Evolutionary conservation across 768 basidiomycete species (phyloP).

Genomic region (Panus rudis): DNA sequence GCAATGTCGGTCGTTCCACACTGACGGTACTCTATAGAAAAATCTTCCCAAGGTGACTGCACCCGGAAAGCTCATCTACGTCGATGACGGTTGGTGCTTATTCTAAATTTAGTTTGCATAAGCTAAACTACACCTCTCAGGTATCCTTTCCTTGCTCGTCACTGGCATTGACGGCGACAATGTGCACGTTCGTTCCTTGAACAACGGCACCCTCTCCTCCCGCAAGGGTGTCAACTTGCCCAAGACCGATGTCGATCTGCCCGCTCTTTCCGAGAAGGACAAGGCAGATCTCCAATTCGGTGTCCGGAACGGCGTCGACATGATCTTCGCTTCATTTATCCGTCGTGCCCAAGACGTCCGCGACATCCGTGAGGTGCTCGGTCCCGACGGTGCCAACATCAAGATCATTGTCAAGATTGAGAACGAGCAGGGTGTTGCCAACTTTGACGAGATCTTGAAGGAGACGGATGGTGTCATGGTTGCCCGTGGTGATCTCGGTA

Average conservation of each 20-base stretch:
- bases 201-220: slow-evolving; percentile 89
- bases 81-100: slow-evolving; percentile 76
- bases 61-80: slow-evolving; percentile 95
- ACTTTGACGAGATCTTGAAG: slow-evolving; percentile 97
- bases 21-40: slow-evolving; percentile 35
- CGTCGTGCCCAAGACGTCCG: slow-evolving; percentile 90
- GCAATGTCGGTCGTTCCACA: background rate
- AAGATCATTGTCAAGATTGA: slow-evolving; percentile 99
- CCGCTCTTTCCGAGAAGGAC: slow-evolving; percentile 96
- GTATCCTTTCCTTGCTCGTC: slow-evolving; percentile 90
- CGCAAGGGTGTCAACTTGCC: slow-evolving; percentile 99
- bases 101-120: background rate
- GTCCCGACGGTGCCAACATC: slow-evolving; percentile 90
- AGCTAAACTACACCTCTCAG: slow-evolving; percentile 32
- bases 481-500: slow-evolving; percentile 97
- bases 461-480: slow-evolving; percentile 99
- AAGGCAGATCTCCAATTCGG: slow-evolving; percentile 92
- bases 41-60: slow-evolving; percentile 95
- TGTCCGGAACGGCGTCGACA: slow-evolving; percentile 96
- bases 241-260: slow-evolving; percentile 95
- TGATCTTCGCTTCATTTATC: slow-evolving; percentile 99
- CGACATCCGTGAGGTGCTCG: slow-evolving; percentile 90
- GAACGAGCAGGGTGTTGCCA: slow-evolving; percentile 97
- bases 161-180: slow-evolving; percentile 77
- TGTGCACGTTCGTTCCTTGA: slow-evolving; percentile 79